Percentiles rank a stretch among this genome's conserved stretches.
Conservation (phyloP, 805 yeast genomes). For the Ogataea minuta region DNA sequence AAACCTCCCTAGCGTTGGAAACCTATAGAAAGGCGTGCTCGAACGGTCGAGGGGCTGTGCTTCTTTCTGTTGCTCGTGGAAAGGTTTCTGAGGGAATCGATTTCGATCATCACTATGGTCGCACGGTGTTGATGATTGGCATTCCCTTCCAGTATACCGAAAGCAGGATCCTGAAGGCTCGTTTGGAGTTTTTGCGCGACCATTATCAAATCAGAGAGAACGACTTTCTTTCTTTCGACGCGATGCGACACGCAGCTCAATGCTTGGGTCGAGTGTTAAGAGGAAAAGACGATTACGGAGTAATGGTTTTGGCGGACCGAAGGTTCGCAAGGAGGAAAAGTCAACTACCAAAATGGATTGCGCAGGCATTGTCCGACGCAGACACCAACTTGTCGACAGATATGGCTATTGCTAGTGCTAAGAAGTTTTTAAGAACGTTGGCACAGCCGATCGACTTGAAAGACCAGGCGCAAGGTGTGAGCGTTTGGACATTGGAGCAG, state of each 20-base stretch:
- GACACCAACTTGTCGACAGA: conserved; percentile 92
- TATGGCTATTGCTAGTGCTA: conserved; percentile 95
- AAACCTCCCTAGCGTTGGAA: conserved; percentile 91
- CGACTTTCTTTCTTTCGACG: conserved; percentile 95
- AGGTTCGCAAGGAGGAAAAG: conserved; percentile 81
- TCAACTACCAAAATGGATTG: conserved; percentile 96
- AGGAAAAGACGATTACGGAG: conserved; percentile 98
- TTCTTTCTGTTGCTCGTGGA: conserved; percentile 97
- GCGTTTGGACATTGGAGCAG: conserved; percentile 86
- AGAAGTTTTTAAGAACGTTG: conserved; percentile 84
- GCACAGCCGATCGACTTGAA: conserved; percentile 91
- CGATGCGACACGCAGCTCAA: conserved; percentile 99
- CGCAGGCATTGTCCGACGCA: conserved; percentile 87
- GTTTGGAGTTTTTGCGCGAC: conserved; percentile 90
- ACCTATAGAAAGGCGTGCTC: conserved; percentile 95
- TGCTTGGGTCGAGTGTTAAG: conserved; percentile 95
- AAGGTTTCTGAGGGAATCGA: conserved; percentile 98
- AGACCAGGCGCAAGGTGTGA: conserved; percentile 84
- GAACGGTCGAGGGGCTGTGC: conserved; percentile 96
- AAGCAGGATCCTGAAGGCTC: conserved; percentile 90
- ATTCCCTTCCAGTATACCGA: conserved; percentile 99
- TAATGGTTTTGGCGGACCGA: conserved; percentile 96
- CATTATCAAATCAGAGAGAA: conserved; percentile 90
- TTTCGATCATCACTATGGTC: conserved; percentile 97
- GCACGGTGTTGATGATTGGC: conserved; percentile 98